Evolutionary conservation across 179 eudicot species (phyloP).

Genomic region (Beta macrorhiza): DNA sequence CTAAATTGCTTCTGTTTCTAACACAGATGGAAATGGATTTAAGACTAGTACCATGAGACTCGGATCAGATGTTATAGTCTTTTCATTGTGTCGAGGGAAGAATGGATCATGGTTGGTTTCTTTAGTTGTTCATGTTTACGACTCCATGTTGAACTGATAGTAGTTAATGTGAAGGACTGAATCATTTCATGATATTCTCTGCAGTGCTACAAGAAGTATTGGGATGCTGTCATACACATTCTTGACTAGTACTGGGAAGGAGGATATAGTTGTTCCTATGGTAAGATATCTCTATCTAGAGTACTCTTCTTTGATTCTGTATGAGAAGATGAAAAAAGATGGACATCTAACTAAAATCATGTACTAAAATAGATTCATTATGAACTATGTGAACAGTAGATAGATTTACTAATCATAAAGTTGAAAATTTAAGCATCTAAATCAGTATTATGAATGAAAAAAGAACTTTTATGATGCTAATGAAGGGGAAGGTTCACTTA

Average conservation of each 20-base stretch:
- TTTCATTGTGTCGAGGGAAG: conserved; percentile 50
- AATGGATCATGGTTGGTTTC: conserved; percentile 41
- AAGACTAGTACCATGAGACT: conserved; percentile 98
- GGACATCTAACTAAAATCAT: too few species aligned
- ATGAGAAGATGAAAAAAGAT: not conserved
- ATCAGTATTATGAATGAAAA: too few species aligned
- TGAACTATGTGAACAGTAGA: too few species aligned
- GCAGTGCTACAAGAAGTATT: conserved; percentile 61
- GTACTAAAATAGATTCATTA: too few species aligned
- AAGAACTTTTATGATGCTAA: too few species aligned
- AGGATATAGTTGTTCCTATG: conserved; percentile 88
- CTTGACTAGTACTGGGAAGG: conserved; percentile 62
- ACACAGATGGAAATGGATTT: conserved; percentile 85
- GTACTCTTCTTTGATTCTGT: not conserved
- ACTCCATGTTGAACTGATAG: not conserved
- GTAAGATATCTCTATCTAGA: conserved; percentile 34
- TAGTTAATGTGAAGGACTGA: not conserved
- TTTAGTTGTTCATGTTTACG: not conserved
- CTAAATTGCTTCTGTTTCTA: conserved; percentile 2
- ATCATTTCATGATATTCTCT: not conserved
- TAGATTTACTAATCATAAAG: too few species aligned
- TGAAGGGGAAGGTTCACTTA: too few species aligned
- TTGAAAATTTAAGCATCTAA: too few species aligned
- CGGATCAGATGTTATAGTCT: conserved; percentile 88
- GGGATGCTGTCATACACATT: conserved; percentile 80